These are phyloP conservation scores for Paramyrothecium roridum DNA, from an alignment of 2,329 filamentous ascomycete species.

Conservation along the genomic window DNA sequence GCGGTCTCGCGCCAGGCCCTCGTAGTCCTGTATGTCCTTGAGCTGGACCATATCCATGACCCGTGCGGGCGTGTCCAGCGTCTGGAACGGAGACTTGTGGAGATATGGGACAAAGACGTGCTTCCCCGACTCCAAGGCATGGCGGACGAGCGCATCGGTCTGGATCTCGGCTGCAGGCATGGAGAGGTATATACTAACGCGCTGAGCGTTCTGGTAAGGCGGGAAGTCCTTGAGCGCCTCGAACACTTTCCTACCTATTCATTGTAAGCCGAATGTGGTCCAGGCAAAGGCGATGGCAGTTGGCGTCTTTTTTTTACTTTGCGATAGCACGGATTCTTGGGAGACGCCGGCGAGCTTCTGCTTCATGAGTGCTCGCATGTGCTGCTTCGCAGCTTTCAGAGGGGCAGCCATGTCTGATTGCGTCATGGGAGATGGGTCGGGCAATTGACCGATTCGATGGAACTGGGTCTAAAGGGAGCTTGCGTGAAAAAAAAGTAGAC, in stretches of 20 bases:
- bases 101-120: conserved; percentile 90
- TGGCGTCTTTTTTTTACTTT: conserved; percentile 62
- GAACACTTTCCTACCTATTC: conserved; percentile 62
- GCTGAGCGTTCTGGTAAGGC: conserved; percentile 71
- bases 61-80: conserved; percentile 50
- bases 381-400: conserved; percentile 69
- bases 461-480: no score
- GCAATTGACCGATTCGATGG: no score
- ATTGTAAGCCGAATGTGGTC: conserved; percentile 12
- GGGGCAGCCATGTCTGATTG: conserved; percentile 43
- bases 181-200: conserved; percentile 84
- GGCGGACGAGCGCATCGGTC: conserved; percentile 75
- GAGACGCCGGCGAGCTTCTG: conserved; percentile 58
- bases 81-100: conserved; percentile 54
- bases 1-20: conserved; percentile 70
- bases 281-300: neutral
- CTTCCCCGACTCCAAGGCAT: conserved; percentile 76
- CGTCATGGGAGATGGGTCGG: neutral
- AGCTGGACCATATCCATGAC: conserved; percentile 96
- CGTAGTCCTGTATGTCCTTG: conserved; percentile 70
- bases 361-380: conserved; percentile 70
- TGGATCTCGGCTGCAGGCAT: conserved; percentile 89
- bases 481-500: no score
- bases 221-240: conserved; percentile 62
- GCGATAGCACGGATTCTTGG: conserved; percentile 57